phyloP scores from a whole-genome alignment of 768 basidiomycete genomes.

The Sutorius australiensis region DNA sequence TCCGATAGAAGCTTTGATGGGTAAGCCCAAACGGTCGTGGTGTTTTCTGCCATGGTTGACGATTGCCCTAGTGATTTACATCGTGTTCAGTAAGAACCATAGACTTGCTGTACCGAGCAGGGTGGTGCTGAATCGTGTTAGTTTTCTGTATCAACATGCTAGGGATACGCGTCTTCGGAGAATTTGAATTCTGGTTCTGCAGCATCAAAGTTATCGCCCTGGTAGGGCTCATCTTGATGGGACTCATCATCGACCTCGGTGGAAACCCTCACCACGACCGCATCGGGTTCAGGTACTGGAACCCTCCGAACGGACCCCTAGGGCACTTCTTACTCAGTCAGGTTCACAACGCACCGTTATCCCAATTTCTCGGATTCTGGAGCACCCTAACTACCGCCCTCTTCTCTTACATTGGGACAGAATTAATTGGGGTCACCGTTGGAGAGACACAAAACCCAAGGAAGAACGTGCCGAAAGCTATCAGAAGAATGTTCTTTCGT shows the following conservation, averaged over 20 bases:
- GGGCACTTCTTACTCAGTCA: conserved; percentile 25
- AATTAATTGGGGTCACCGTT: conserved; percentile 36
- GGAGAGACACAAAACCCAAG: conserved; percentile 42
- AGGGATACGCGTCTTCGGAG: conserved; percentile 60
- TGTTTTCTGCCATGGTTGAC: conserved; percentile 1
- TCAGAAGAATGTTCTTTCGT: conserved; percentile 38
- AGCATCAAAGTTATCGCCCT: conserved; percentile 45
- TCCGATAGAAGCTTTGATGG: conserved; percentile 54
- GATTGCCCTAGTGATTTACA: conserved; percentile 48
- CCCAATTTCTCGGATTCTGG: conserved; percentile 33
- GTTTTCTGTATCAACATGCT: conserved; percentile 55
- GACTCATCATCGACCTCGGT: conserved; percentile 51
- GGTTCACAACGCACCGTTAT: conserved; percentile 35
- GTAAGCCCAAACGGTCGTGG: conserved; percentile 30
- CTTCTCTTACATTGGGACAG: conserved; percentile 38
- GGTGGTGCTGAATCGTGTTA: conserved; percentile 16
- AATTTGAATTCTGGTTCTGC: conserved; percentile 54
- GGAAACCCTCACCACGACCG: conserved; percentile 43
- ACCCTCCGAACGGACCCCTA: conserved; percentile 15
- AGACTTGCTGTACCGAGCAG: not conserved
- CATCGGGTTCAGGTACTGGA: conserved; percentile 49
- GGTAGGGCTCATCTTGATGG: conserved; percentile 40
- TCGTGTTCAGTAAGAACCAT: conserved; percentile 45
- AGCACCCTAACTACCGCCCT: conserved; percentile 28
- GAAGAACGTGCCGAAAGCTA: conserved; percentile 39